Percentiles rank a stretch among this genome's conserved stretches.
phyloP scores from a whole-genome alignment of 164 flowering plant species.

The Stephania cephalantha region DNA sequence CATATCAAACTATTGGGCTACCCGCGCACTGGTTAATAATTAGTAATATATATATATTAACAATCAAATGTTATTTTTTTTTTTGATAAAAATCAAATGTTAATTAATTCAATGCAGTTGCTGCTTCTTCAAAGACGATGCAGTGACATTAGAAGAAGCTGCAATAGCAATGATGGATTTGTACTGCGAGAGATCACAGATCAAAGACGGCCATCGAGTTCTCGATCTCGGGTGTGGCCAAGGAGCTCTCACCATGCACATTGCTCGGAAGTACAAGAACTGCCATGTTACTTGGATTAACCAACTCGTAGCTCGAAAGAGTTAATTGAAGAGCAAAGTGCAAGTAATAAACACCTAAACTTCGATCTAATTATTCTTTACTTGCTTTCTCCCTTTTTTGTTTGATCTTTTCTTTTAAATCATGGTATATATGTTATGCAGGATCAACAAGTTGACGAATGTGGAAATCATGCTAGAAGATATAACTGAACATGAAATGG shows the following conservation, averaged over 20 bases:
- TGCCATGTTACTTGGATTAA: conserved; percentile 2
- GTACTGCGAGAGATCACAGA: conserved; percentile 6
- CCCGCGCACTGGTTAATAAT: too few species aligned
- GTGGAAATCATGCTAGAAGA: conserved; percentile 11
- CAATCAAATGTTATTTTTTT: too few species aligned
- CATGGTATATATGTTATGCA: background rate
- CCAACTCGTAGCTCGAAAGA: background rate
- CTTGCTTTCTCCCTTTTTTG: background rate
- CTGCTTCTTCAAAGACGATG: background rate
- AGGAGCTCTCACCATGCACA: background rate
- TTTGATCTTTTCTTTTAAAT: background rate
- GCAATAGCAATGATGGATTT: conserved; percentile 6
- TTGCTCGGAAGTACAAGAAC: conserved; percentile 3
- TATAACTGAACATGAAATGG: conserved; percentile 6
- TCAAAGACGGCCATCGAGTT: conserved; percentile 6
- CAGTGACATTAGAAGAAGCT: conserved; percentile 6
- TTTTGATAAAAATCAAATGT: too few species aligned
- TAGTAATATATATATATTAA: too few species aligned
- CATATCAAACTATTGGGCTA: too few species aligned
- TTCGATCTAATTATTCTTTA: too few species aligned
- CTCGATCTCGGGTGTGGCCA: conserved; percentile 11
- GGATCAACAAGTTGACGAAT: conserved; percentile 4
- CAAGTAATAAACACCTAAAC: background rate
- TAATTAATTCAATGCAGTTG: background rate
- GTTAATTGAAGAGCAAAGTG: background rate